Base-by-base conservation (phyloP, 2,329 filamentous ascomycete genomes). In the Monosporascus sp. region DNA sequence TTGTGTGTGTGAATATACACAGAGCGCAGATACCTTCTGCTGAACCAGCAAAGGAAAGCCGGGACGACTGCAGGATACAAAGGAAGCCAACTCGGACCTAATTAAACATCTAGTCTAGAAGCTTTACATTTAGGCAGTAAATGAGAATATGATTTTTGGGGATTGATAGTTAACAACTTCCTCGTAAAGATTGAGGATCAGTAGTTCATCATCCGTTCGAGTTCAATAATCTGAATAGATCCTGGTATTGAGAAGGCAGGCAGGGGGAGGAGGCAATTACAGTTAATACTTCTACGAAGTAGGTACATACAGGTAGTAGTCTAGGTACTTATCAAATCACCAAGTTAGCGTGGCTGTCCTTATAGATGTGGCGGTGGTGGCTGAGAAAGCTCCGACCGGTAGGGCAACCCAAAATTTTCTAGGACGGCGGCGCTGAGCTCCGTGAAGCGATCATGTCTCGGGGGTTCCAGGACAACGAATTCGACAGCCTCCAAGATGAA, bases 401-500 rank as follows among this genome's bases (percentile, higher is more conserved):
- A n/a, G n/a, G n/a, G n/a, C 22, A 25, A 46, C 43, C 43, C 43
- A 25, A 46, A 46, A 46, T 31, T 46, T 46, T 46, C 24, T 27
- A 46, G 24, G 22, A 11, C 43, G 20, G 11, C 4, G 24, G n/a
- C 6, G 24, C 6, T 25, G 25, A 46, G 43, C 22, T 17, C 24
- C 7, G 14, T 4, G 11, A 20, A 20, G 41, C 14, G 41, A 15
- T 15, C n/a, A 44, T 20, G 14, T 14, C 20, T 22, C 9, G 31
- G 11, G 14, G 39, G 14, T 6, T 22, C 5, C 18, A n/a, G 11
- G 41, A 9, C 20, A 22, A 14, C 20, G 3, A 25, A 25, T 18
- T 25, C 43, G 43, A 31, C 43, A 20, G 14, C 20, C 20, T 1
- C 20, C 71, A 75, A 70, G 51, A 78, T 80, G 76, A 76, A 78